Base-by-base conservation (phyloP, 2,329 filamentous ascomycete genomes). In the Stachybotrys elegans region DNA sequence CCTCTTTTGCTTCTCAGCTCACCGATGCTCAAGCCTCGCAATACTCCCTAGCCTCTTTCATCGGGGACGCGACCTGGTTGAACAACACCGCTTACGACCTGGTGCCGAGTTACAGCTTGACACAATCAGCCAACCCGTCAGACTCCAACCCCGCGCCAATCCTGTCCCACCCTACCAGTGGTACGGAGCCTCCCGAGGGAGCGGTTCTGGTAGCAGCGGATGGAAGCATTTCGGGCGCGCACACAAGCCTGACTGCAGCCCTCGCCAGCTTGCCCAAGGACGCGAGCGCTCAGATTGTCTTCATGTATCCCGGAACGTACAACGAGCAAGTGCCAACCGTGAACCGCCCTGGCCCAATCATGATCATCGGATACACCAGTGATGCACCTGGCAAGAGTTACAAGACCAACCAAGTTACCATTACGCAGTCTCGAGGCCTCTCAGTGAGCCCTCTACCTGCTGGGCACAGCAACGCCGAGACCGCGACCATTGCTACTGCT, bases 321-420 rank as follows among this genome's bases (percentile, higher is more conserved):
- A 65, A 62, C 16, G 78, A 82, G 57, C 78, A 82, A 53, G 78
- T 83, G 25, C 75, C 73, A 46, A 69, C 83, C 17, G 58, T 69
- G 6, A 56, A 60, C 1, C 69, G 76, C 43, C 66, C 63, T 4
- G 75, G 73, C 3, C 31, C 31, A 14, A 73, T 75, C 21, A 71
- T 81, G 47, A 78, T 80, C 53, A 58, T 59, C 20, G 82, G 83
- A 16, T 76, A 76, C 54, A 83, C 82, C 2, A 57, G 62, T 48
- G 73, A 73, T 0, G 31, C n/a, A n/a, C n/a, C n/a, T n/a, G 67
- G 68, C 4, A 60, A 66, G 9, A 63, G 64, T 14, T 84, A 83
- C 57, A 51, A 63, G 3, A 62, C 61, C 44, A 86, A 86, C 63
- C 66, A 70, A 23, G 83, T 82, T 19, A 83, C 71, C 48, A 68